Conservation (phyloP, 257 asterid genomes). For the Ajuga chamaepitys region DNA sequence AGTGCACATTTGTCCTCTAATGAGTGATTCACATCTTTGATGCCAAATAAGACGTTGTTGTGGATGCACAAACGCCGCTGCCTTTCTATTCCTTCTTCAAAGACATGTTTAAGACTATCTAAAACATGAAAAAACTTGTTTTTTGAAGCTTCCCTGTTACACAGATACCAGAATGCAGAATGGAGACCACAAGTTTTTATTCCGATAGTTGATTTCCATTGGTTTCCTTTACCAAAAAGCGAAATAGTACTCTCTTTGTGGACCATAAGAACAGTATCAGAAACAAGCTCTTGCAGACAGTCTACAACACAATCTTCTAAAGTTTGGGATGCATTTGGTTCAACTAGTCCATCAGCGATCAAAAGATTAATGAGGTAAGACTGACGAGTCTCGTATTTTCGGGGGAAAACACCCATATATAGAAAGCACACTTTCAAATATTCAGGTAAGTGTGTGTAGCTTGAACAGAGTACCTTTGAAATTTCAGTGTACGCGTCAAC, state of each 20-base stretch:
- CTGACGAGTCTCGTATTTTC: not conserved
- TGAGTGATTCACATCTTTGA: slow-evolving; percentile 5
- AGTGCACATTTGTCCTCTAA: slow-evolving; percentile 3
- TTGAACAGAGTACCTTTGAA: not conserved
- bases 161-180: not conserved
- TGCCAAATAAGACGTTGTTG: slow-evolving; percentile 3
- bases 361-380: not conserved
- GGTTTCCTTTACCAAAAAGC: not conserved
- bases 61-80: slow-evolving; percentile 8
- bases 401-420: not conserved
- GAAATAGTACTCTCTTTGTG: not conserved
- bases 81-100: not conserved
- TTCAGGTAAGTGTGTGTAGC: not conserved
- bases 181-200: slow-evolving; percentile 16
- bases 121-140: not conserved
- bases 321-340: not conserved
- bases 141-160: too few relatives aligned
- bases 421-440: not conserved
- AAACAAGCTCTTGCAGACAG: not conserved
- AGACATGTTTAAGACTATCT: not conserved
- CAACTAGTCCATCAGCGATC: not conserved
- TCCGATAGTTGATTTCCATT: not conserved
- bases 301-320: not conserved
- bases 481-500: not conserved
- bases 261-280: not conserved